phyloP scores from a whole-genome alignment of 441 rosid species.

The Erodium moschatum region DNA sequence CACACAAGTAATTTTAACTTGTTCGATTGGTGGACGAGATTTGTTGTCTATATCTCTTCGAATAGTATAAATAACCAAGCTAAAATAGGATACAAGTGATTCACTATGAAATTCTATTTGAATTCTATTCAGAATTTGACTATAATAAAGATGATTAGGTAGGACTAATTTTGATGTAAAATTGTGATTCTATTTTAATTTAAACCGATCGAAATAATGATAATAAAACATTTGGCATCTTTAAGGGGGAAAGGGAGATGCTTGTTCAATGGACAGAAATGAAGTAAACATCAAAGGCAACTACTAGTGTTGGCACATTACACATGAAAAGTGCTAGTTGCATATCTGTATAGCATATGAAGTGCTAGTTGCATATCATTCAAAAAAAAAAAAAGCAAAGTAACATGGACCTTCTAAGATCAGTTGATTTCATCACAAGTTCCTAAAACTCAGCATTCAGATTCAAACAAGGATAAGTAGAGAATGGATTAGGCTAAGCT shows the following conservation, averaged over 20 bases:
- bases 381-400: no score
- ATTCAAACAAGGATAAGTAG: neutral
- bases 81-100: no score
- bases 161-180: neutral
- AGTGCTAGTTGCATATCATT: no score
- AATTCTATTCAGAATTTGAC: neutral
- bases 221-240: neutral
- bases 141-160: neutral
- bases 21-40: no score
- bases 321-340: no score
- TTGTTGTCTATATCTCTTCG: no score
- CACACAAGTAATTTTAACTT: no score
- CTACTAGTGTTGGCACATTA: no score
- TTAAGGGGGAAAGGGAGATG: neutral
- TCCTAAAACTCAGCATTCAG: neutral
- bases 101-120: neutral
- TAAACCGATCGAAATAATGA: no score
- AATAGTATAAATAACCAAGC: no score
- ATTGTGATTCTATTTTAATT: no score
- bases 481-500: neutral
- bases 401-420: neutral
- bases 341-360: no score
- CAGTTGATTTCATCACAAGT: neutral
- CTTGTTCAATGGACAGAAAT: neutral
- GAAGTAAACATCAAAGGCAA: neutral